These are phyloP conservation scores for Paramecium sexaurelia DNA, from an alignment of 73 alveolate genomes.

Conservation along the genomic window DNA sequence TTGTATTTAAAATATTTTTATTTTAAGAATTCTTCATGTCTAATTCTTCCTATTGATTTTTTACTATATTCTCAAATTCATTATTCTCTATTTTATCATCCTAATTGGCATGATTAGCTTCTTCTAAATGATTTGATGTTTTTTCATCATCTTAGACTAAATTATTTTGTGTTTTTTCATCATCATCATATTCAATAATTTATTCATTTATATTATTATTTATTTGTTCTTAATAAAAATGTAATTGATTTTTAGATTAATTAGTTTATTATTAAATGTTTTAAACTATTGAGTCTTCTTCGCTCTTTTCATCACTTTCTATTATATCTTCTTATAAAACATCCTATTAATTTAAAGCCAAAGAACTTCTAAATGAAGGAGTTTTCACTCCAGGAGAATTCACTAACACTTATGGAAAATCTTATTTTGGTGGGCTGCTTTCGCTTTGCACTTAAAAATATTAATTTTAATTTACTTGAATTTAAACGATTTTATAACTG, in stretches of 20 bases:
- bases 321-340: not conserved
- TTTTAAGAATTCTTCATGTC: not conserved
- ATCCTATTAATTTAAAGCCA: not conserved
- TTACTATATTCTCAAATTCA: not conserved
- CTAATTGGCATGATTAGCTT: no score
- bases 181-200: not conserved
- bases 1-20: not conserved
- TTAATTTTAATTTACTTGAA: not conserved
- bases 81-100: not conserved
- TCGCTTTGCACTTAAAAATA: not conserved
- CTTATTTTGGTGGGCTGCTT: conserved; percentile 2
- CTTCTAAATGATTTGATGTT: no score
- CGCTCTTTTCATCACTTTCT: conserved; percentile 31
- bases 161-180: not conserved
- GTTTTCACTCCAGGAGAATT: not conserved
- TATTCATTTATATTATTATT: not conserved
- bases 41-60: not conserved
- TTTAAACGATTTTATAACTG: not conserved
- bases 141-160: not conserved
- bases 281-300: not conserved
- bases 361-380: not conserved
- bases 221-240: not conserved
- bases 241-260: not conserved
- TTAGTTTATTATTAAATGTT: not conserved
- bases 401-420: not conserved